Base-by-base conservation (phyloP, 768 basidiomycete species). In the Sistotremastrum niveocremeum region DNA sequence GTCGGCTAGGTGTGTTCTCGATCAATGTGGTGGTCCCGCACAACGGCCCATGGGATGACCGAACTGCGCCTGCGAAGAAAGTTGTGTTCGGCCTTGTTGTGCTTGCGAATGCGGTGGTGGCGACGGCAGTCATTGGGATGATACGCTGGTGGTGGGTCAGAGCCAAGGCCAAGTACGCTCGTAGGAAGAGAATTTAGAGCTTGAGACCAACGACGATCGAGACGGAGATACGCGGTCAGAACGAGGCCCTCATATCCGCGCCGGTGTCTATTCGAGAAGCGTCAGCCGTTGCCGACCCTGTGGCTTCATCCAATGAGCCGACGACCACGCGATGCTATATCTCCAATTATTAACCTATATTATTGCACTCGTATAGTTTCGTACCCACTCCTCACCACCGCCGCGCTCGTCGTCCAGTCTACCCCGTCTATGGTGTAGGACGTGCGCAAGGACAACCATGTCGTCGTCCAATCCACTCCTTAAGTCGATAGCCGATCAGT, bases 91-190 rank as follows among this genome's bases (percentile, higher is more conserved):
- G 63, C 7, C 60, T 76, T 28, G 65, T 83, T 30, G 52, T 84
- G 39, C 62, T 67, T 6, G 47, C 72, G 7, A 63, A 69, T 5
- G 51, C 70, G 29, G 30, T 71, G 9, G 65, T 81, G 34, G 58
- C 74, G n/a, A 54, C 57, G 20, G 54, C 60, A 1, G 78, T 73
- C 54, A 52, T 73, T 3, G 42, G 38, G 3, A 43, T 79, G 34
- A 73, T 84, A 4, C 65, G 78, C 35, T 65, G 66, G 47, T 86
- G 84, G 85, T 79, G 78, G 74, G 62, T 66, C 35, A 62, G 62
- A 42, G 77, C 78, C 7, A 73, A 72, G 56, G 54, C 60, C 54
- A 69, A 58, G 48, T 60, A 49, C 47, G 36, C 39, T 3, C 46
- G 48, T 11, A 37, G 36, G 31, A 34, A 40, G 45, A 47, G 34